Percentiles rank a stretch among this genome's conserved stretches.
These are phyloP conservation scores for Cyberlindnera samutprakarnensis DNA, from an alignment of 805 yeast species.

Conservation along the genomic window DNA sequence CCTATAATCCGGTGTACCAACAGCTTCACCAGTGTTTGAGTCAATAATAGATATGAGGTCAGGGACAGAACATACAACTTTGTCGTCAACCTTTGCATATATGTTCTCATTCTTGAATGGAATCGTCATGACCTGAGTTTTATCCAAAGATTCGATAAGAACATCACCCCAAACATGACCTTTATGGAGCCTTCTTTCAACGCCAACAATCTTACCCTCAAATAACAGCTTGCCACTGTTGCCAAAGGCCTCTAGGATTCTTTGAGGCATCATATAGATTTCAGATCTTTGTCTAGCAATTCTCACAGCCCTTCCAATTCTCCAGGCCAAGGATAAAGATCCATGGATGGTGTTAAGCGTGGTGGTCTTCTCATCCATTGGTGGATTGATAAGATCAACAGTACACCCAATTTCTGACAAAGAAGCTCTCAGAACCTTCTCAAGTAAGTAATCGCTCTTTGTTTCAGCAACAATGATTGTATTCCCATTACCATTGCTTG, in stretches of 20 bases:
- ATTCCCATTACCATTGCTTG: slow-evolving; percentile 39
- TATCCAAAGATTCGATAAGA: slow-evolving; percentile 22
- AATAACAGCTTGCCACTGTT: slow-evolving; percentile 27
- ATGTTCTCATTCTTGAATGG: slow-evolving; percentile 46
- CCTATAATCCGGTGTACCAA: slow-evolving; percentile 41
- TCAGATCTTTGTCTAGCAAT: slow-evolving; percentile 31
- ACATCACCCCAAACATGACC: slow-evolving; percentile 42
- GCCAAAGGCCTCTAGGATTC: slow-evolving; percentile 31
- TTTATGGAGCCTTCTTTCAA: slow-evolving; percentile 32
- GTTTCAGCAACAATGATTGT: slow-evolving; percentile 27
- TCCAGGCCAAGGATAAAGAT: slow-evolving; percentile 37
- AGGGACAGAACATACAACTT: slow-evolving; percentile 35
- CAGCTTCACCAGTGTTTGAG: slow-evolving; percentile 38
- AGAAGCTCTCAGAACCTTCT: slow-evolving; percentile 32
- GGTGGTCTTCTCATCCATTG: slow-evolving; percentile 23
- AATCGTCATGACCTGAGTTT: slow-evolving; percentile 22
- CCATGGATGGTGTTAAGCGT: slow-evolving; percentile 26
- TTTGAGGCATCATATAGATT: slow-evolving; percentile 26
- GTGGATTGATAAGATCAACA: slow-evolving; percentile 30
- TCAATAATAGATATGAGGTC: slow-evolving; percentile 38
- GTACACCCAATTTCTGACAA: slow-evolving; percentile 35
- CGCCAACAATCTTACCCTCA: slow-evolving; percentile 36
- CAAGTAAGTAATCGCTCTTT: slow-evolving; percentile 27
- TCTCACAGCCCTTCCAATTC: slow-evolving; percentile 37
- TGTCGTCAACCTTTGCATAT: slow-evolving; percentile 24